Percentiles rank a stretch among this genome's conserved stretches.
These are phyloP conservation scores for Achlya hypogyna DNA, from an alignment of 352 stramenopile genomes.

Conservation along the genomic window DNA sequence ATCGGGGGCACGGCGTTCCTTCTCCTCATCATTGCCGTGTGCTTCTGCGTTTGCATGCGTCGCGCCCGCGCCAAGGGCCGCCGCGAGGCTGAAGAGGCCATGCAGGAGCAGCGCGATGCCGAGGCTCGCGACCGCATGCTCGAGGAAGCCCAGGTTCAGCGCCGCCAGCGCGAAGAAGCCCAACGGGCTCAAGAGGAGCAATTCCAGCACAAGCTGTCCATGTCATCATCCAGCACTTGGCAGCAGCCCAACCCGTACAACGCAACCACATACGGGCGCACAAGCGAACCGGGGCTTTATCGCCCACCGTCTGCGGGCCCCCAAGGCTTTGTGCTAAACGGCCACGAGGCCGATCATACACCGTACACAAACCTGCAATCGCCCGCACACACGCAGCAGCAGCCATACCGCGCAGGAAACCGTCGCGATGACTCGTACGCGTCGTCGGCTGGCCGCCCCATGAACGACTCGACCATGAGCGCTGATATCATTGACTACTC, in stretches of 20 bases:
- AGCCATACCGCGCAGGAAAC: not conserved
- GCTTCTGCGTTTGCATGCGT: conserved; percentile 70
- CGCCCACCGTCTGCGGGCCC: not conserved
- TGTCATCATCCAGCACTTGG: not conserved
- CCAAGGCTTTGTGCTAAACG: not conserved
- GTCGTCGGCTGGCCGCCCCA: not conserved
- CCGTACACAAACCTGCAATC: conserved; percentile 3
- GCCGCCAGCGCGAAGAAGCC: not conserved
- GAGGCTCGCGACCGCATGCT: conserved; percentile 21
- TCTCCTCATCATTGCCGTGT: conserved; percentile 54
- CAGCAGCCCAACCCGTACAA: not conserved
- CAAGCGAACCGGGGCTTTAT: not conserved
- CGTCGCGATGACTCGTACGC: conserved; percentile 1
- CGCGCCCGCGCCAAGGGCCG: conserved; percentile 70
- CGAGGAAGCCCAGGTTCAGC: not conserved
- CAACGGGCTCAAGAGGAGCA: not conserved
- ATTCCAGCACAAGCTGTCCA: not conserved
- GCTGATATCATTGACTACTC: conserved; percentile 13
- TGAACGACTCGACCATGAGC: not conserved
- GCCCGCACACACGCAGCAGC: not conserved
- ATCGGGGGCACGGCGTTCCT: conserved; percentile 55
- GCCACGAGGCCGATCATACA: not conserved
- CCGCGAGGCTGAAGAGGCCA: conserved; percentile 45
- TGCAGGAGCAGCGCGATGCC: conserved; percentile 41
- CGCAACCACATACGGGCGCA: not conserved